A percentile compares a stretch with the other conserved stretches of the same genome.
phyloP scores from a whole-genome alignment of 2,329 filamentous ascomycete species.

The Hymenoscyphus infarciens region DNA sequence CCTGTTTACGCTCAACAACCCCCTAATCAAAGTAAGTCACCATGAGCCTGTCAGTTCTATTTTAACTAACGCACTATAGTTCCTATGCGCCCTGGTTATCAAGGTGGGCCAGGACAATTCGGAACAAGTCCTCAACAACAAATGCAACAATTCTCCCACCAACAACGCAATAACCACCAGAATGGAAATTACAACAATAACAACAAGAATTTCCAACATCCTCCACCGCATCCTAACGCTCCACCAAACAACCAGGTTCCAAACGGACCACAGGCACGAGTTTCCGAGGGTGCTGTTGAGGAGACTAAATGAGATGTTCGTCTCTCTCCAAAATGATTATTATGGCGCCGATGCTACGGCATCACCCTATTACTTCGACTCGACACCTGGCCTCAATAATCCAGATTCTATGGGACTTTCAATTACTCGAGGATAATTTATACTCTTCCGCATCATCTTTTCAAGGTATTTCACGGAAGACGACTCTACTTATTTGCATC shows the following conservation, averaged over 20 bases:
- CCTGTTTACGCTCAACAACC: conserved; percentile 69
- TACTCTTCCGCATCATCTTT: conserved; percentile 22
- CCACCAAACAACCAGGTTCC: conserved; percentile 38
- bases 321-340: conserved; percentile 14
- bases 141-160: conserved; percentile 55
- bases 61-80: conserved; percentile 45
- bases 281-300: conserved; percentile 41
- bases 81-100: conserved; percentile 55
- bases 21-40: conserved; percentile 66
- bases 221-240: conserved; percentile 38
- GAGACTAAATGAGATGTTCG: conserved; percentile 45
- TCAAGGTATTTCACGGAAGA: conserved; percentile 30
- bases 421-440: conserved; percentile 19
- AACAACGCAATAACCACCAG: conserved; percentile 49
- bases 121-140: conserved; percentile 57
- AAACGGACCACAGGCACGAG: conserved; percentile 38
- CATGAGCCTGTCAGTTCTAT: conserved; percentile 6
- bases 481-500: conserved; percentile 17
- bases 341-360: conserved; percentile 33
- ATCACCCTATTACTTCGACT: conserved; percentile 26
- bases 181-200: conserved; percentile 50
- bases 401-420: not conserved
- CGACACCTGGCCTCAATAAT: not conserved
- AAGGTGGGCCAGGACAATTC: conserved; percentile 58
- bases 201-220: conserved; percentile 46